Percentiles rank a stretch among this genome's conserved stretches.
Conservation (phyloP, 345 rosid genomes). For the Brassica incana region DNA sequence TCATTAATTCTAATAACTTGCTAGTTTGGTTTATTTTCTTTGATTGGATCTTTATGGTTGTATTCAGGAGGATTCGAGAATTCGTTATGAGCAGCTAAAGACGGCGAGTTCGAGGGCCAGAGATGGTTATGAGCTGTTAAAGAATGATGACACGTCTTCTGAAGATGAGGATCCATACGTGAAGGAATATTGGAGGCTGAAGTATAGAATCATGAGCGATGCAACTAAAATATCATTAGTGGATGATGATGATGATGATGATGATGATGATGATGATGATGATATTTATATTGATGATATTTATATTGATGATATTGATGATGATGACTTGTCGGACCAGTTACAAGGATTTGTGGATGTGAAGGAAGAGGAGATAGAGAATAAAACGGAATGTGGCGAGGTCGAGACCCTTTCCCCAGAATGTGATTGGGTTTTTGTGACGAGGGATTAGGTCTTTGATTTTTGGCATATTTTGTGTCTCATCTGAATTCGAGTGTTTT, state of each 20-base stretch:
- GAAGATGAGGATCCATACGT: conserved; percentile 14
- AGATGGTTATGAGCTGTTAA: conserved; percentile 6
- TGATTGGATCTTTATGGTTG: conserved; percentile 1
- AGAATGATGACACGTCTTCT: not conserved
- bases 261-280: not conserved
- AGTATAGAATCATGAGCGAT: not conserved
- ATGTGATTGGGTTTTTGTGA: conserved; percentile 32
- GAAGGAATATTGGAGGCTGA: not conserved
- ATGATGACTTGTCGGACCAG: conserved; percentile 10
- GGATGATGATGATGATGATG: conserved; percentile 3
- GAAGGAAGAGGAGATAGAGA: not conserved
- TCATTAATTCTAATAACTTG: not conserved
- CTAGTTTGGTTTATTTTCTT: not conserved
- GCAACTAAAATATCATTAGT: not conserved
- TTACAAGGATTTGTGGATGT: conserved; percentile 20
- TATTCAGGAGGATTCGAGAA: not conserved
- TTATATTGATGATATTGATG: not conserved
- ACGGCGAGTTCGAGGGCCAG: not conserved
- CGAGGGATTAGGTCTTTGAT: not conserved
- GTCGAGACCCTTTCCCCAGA: conserved; percentile 2
- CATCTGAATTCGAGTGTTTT: conserved; percentile 8
- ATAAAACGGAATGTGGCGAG: not conserved
- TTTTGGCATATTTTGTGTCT: not conserved
- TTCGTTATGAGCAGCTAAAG: not conserved
- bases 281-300: too few relatives aligned